These are phyloP conservation scores for Anaeramoeba flamelloides DNA, from an alignment of 78 protist species.

Conservation along the genomic window DNA sequence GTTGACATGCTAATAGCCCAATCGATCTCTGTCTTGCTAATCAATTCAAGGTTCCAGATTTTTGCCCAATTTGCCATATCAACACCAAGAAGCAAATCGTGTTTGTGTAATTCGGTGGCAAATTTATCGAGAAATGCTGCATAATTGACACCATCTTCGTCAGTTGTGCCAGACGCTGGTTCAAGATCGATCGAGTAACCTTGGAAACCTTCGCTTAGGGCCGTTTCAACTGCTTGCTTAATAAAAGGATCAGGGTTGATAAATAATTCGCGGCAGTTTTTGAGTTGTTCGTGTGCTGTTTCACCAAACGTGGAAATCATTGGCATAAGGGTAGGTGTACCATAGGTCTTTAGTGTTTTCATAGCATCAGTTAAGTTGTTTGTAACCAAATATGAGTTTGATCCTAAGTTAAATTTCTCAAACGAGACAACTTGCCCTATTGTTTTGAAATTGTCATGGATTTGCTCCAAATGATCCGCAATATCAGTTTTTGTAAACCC, in stretches of 20 bases:
- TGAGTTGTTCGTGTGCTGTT: neutral
- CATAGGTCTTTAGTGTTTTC: neutral
- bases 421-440: no score
- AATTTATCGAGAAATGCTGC: neutral
- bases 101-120: neutral
- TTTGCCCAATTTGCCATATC: neutral
- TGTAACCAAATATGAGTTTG: neutral
- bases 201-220: neutral
- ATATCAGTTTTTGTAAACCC: no score
- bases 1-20: neutral
- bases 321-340: neutral
- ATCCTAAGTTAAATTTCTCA: neutral
- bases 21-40: neutral
- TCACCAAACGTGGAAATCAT: neutral
- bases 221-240: neutral
- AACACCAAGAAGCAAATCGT: neutral
- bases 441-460: no score
- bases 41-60: neutral
- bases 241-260: neutral
- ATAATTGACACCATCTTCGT: neutral
- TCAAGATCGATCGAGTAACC: neutral
- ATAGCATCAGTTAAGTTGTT: neutral
- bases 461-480: no score
- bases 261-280: neutral
- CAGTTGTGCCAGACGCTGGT: neutral